These are phyloP conservation scores for Stachybotrys echinatus DNA, from an alignment of 2,329 filamentous ascomycete genomes.

Conservation along the genomic window DNA sequence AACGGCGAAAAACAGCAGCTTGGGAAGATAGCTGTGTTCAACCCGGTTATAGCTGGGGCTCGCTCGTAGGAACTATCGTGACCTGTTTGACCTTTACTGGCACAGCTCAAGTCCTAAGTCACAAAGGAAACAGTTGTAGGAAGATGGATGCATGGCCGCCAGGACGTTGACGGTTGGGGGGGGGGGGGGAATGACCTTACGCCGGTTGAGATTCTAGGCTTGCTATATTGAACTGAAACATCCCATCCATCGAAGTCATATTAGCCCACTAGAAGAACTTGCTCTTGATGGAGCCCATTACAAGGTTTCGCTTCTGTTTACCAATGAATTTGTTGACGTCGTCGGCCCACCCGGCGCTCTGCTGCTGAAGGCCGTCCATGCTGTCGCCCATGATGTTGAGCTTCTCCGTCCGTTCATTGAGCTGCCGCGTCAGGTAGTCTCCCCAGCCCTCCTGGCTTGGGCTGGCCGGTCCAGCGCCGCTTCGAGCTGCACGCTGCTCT, in stretches of 20 bases:
- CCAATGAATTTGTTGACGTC: slow-evolving; percentile 84
- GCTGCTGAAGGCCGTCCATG: slow-evolving; percentile 77
- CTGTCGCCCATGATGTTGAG: slow-evolving; percentile 76
- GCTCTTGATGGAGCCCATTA: slow-evolving; percentile 64
- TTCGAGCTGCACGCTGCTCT: slow-evolving; percentile 59
- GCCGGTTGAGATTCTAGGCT: too few species aligned
- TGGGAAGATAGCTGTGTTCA: too few species aligned
- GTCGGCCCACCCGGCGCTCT: slow-evolving; percentile 77
- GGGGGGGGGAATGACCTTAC: too few species aligned
- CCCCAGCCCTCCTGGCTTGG: slow-evolving; percentile 57
- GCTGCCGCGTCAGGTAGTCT: slow-evolving; percentile 77
- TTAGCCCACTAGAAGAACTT: slow-evolving; percentile 40
- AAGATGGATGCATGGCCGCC: too few species aligned
- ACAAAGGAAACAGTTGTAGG: too few species aligned
- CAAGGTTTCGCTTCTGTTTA: slow-evolving; percentile 80
- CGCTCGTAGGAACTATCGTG: too few species aligned
- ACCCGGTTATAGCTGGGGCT: too few species aligned
- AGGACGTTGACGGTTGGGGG: too few species aligned
- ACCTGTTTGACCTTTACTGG: too few species aligned
- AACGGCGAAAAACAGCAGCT: too few species aligned
- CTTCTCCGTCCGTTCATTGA: slow-evolving; percentile 88
- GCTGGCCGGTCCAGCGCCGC: slow-evolving; percentile 18
- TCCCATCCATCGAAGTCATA: background rate
- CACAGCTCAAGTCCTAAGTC: too few species aligned
- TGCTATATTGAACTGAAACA: too few species aligned